Base-by-base conservation (phyloP, 2,329 filamentous ascomycete genomes). In the Epichloe amarillans region DNA sequence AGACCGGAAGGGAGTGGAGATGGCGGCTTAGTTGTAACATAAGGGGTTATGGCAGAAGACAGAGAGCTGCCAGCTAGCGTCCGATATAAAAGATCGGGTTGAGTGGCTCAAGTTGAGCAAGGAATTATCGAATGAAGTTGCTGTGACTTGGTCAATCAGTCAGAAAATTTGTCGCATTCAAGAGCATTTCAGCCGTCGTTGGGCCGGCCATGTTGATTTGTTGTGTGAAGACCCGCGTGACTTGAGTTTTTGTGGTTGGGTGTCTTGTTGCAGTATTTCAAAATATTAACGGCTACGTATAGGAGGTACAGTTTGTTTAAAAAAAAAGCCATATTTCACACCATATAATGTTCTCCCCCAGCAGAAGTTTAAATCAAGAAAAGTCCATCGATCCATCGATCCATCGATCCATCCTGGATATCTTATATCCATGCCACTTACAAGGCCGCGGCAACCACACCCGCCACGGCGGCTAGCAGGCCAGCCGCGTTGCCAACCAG, bases 401-500 rank as follows among this genome's bases (percentile, higher is more conserved):
- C 19, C 19, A 19, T 23, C 37, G 3, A 2, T 19, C 14, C 21
- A 33, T 48, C 5, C 26, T 23, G 3, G 6, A 12, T 4, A 15
- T 26, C 7, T 26, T 8, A 8, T 8, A 10, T 11, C 49, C 14
- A 35, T 15, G 17, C 12, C 17, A 15, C 19, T 41, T 65, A 71
- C 50, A 71, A 56, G 30, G 70, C 57, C 40, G 63, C 66, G 49
- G 62, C 68, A 50, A 71, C 60, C 17, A 61, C 63, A 51, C 65
- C 69, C 35, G 65, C 68, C 39, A 69, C 59, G 48, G 65, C 69
- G 26, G 65, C 59, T 23, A 70, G 57, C 15, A 68, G 52, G 36
- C 63, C 58, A 17, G 65, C 66, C 19, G 63, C 62, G 54, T 64
- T 64, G 45, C 59, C 61, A 39, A 59, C 60, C 40, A 66, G 58